Evolutionary conservation across 257 asterid species (phyloP).

Genomic region (Solanum peruvianum): DNA sequence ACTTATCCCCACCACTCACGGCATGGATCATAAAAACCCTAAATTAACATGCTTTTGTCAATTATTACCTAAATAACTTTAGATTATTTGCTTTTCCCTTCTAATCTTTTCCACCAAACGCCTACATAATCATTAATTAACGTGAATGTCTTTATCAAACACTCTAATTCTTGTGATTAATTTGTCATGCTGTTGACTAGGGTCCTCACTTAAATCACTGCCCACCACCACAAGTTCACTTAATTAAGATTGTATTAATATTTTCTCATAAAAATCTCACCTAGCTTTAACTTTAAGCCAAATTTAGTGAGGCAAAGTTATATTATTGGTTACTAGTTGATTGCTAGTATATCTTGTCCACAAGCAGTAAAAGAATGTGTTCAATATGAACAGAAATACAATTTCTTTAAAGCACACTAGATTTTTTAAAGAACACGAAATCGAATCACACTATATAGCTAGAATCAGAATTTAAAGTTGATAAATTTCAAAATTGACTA

Average conservation of each 20-base stretch:
- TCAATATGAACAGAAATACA: not conserved
- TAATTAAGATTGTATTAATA: not conserved
- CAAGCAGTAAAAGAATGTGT: not conserved
- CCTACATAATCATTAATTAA: conserved; percentile 1
- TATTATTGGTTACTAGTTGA: not conserved
- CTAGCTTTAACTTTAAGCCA: conserved; percentile 2
- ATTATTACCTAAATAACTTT: not conserved
- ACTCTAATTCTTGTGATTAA: not conserved
- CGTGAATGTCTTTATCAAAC: not conserved
- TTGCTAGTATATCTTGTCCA: not conserved
- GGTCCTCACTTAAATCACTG: not conserved
- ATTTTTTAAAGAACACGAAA: rapidly evolving
- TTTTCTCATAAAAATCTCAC: not conserved
- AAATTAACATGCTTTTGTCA: not conserved
- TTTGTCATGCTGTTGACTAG: not conserved
- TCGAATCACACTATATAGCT: not conserved
- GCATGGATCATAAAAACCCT: not conserved
- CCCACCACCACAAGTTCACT: not conserved
- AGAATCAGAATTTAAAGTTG: not conserved
- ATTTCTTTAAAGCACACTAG: not conserved
- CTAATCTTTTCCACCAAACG: conserved; percentile 22
- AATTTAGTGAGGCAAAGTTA: not conserved
- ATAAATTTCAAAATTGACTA: not conserved
- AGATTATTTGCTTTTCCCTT: not conserved
- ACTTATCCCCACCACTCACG: conserved; percentile 7